Evolutionary conservation across 176 grass and related monocot species (phyloP).

Genomic region (Aegilops sharonensis): DNA sequence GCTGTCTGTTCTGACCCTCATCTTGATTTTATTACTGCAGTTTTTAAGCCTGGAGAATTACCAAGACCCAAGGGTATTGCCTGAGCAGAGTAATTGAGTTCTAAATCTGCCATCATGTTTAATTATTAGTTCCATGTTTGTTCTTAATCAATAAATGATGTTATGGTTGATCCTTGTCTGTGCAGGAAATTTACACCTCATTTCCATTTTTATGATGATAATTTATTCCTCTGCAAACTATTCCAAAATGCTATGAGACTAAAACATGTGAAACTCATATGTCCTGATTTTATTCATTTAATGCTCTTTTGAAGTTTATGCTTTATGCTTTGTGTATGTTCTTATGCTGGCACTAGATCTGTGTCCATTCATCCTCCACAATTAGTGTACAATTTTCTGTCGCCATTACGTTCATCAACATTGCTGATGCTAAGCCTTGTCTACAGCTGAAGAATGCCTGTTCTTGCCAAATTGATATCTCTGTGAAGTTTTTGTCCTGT

Average conservation of each 20-base stretch:
- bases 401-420: neutral
- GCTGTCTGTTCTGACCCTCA: neutral
- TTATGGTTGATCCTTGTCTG: slow-evolving; percentile 2
- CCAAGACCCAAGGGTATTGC: neutral
- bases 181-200: neutral
- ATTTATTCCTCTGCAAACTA: neutral
- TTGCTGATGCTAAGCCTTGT: neutral
- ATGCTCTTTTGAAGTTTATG: neutral
- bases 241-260: neutral
- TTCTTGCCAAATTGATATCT: neutral
- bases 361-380: neutral
- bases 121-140: neutral
- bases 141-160: neutral
- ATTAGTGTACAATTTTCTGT: neutral
- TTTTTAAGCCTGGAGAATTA: neutral
- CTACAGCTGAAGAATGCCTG: neutral
- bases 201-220: neutral
- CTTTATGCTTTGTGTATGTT: neutral
- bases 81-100: neutral
- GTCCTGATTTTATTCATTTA: neutral
- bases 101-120: neutral
- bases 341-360: neutral
- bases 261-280: neutral
- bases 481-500: slow-evolving; percentile 11
- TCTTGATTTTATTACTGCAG: neutral